phyloP scores from a whole-genome alignment of 306 rosid species.

The Albizia julibrissin region DNA sequence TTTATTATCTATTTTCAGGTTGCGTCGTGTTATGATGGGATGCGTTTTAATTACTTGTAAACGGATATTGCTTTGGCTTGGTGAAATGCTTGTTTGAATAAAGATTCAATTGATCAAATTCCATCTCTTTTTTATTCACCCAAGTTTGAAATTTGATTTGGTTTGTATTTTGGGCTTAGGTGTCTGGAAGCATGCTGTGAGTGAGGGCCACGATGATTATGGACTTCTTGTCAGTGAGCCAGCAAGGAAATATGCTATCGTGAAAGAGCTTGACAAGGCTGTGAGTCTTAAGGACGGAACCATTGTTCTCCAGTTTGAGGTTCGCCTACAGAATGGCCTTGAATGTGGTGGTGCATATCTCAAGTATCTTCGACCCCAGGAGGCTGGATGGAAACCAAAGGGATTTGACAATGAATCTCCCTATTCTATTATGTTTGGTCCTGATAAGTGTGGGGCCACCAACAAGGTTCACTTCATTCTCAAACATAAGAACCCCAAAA shows the following conservation, averaged over 20 bases:
- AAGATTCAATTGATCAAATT: not conserved
- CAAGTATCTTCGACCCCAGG: slow-evolving; percentile 89
- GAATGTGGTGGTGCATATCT: slow-evolving; percentile 99
- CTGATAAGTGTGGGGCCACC: slow-evolving; percentile 94
- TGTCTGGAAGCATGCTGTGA: slow-evolving; percentile 85
- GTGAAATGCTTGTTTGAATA: not conserved
- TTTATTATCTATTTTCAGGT: not conserved
- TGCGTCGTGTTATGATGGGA: not conserved
- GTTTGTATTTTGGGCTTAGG: slow-evolving; percentile 50
- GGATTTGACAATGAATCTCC: slow-evolving; percentile 82
- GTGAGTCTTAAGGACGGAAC: slow-evolving; percentile 71
- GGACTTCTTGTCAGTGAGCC: slow-evolving; percentile 92
- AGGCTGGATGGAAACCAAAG: slow-evolving; percentile 82
- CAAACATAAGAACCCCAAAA: slow-evolving; percentile 93
- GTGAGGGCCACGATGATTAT: slow-evolving; percentile 90
- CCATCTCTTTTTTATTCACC: not conserved
- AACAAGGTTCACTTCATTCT: slow-evolving; percentile 96
- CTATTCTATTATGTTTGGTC: slow-evolving; percentile 93
- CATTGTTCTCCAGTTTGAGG: slow-evolving; percentile 86
- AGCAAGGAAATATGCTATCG: slow-evolving; percentile 91
- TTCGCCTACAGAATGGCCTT: slow-evolving; percentile 87
- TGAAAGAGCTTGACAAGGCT: slow-evolving; percentile 67
- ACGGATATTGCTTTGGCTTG: not conserved
- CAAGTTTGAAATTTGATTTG: slow-evolving; percentile 1
- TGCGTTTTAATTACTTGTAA: not conserved